Conservation (phyloP, 345 rosid species). For the Mangifera indica region DNA sequence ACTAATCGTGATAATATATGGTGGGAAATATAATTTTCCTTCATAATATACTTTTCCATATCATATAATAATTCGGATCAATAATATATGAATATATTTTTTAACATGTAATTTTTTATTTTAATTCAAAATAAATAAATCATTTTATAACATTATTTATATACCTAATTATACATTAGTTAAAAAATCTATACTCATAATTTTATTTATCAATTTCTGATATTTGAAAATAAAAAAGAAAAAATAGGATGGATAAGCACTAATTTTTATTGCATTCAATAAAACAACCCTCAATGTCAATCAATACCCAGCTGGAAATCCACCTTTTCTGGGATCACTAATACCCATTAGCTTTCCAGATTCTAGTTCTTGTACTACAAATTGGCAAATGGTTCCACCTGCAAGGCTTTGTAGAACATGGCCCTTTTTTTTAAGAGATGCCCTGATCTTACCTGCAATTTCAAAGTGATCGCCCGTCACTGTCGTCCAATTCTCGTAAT, state of each 20-base stretch:
- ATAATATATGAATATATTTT: too few species aligned
- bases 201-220: too few species aligned
- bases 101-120: too few species aligned
- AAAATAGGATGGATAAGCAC: neutral
- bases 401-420: conserved; percentile 42
- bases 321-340: conserved; percentile 75
- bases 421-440: conserved; percentile 42
- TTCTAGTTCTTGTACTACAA: conserved; percentile 39
- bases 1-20: too few species aligned
- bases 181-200: too few species aligned
- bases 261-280: neutral
- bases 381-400: conserved; percentile 50
- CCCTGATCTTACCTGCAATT: conserved; percentile 38
- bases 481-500: conserved; percentile 62
- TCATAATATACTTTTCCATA: too few species aligned
- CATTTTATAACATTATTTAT: too few species aligned
- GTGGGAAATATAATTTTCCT: too few species aligned
- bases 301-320: conserved; percentile 60
- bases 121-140: too few species aligned
- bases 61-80: too few species aligned
- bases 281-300: neutral
- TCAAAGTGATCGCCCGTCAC: conserved; percentile 45
- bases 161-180: too few species aligned
- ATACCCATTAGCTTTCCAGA: conserved; percentile 43
- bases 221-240: too few species aligned